These are phyloP conservation scores for Crocinoboletus sp. DNA, from an alignment of 1,284 basidiomycete species.

Conservation along the genomic window DNA sequence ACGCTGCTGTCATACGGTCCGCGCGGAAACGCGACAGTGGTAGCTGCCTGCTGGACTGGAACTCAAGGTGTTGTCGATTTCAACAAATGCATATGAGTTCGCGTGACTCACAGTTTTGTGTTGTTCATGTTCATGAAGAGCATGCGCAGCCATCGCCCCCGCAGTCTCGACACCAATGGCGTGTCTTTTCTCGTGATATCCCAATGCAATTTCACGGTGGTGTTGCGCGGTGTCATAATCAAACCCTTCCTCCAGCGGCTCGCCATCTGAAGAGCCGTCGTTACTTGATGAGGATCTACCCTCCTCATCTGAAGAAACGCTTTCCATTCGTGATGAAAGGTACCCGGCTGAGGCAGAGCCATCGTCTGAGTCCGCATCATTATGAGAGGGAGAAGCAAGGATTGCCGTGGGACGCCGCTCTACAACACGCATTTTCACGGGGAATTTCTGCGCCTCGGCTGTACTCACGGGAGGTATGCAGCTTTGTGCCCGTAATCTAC, in stretches of 20 bases:
- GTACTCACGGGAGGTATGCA: conserved; percentile 39
- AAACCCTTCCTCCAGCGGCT: conserved; percentile 41
- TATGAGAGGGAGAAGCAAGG: conserved; percentile 16
- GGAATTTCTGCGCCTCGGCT: conserved; percentile 37
- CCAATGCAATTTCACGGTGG: conserved; percentile 69
- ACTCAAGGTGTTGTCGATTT: conserved; percentile 6
- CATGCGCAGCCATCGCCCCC: conserved; percentile 45
- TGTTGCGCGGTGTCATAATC: conserved; percentile 59
- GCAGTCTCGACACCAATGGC: conserved; percentile 50
- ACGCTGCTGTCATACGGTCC: conserved; percentile 44
- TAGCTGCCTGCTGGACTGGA: conserved; percentile 36
- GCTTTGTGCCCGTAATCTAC: conserved; percentile 39
- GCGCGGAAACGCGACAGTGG: conserved; percentile 61
- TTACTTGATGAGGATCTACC: conserved; percentile 18
- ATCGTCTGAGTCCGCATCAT: conserved; percentile 44
- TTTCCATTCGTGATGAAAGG: conserved; percentile 24
- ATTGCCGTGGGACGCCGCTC: conserved; percentile 46
- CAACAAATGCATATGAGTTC: neutral
- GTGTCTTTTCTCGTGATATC: conserved; percentile 59
- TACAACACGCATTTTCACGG: conserved; percentile 66
- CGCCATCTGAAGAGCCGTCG: conserved; percentile 26
- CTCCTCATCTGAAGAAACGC: conserved; percentile 7
- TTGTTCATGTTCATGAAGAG: conserved; percentile 40
- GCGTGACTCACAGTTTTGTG: conserved; percentile 41
- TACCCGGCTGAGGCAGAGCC: conserved; percentile 37